These are phyloP conservation scores for Cladorrhinum sp. DNA, from an alignment of 2,329 filamentous ascomycete species.

Conservation along the genomic window DNA sequence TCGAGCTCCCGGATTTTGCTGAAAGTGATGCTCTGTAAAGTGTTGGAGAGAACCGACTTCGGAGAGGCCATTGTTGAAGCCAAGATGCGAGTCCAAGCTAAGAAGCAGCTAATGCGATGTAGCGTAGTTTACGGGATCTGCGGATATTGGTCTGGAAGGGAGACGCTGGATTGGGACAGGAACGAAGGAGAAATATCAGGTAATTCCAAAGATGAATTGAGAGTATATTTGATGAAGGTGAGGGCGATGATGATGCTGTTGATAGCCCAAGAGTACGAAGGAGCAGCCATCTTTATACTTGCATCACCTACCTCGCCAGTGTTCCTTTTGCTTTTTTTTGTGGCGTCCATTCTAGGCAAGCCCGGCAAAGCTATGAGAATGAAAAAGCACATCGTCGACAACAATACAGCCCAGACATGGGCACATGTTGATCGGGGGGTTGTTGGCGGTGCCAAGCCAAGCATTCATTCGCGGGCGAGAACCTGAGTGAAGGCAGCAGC, in stretches of 20 bases:
- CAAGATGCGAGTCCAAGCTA: not conserved
- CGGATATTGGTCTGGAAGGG: not conserved
- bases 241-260: not conserved
- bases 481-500: not conserved
- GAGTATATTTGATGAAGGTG: not conserved
- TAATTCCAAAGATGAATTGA: not conserved
- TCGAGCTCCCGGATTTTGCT: slow-evolving; percentile 33
- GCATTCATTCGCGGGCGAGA: not conserved
- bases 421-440: not conserved
- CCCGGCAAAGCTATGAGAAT: not conserved
- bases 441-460: not conserved
- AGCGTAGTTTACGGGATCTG: not conserved
- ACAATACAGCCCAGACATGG: not conserved
- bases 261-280: not conserved
- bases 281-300: not conserved
- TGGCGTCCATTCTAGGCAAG: not conserved
- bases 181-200: not conserved
- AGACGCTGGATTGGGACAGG: not conserved
- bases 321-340: not conserved
- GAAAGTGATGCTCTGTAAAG: slow-evolving; percentile 31
- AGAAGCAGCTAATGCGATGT: not conserved
- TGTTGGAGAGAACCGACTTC: slow-evolving; percentile 29
- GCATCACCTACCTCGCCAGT: not conserved
- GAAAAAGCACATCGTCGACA: not conserved
- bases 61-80: slow-evolving; percentile 22